Evolutionary conservation across 768 basidiomycete species (phyloP), one percentile per base, ranked within the genome.

Genomic region (Leccinum rimulosum): DNA sequence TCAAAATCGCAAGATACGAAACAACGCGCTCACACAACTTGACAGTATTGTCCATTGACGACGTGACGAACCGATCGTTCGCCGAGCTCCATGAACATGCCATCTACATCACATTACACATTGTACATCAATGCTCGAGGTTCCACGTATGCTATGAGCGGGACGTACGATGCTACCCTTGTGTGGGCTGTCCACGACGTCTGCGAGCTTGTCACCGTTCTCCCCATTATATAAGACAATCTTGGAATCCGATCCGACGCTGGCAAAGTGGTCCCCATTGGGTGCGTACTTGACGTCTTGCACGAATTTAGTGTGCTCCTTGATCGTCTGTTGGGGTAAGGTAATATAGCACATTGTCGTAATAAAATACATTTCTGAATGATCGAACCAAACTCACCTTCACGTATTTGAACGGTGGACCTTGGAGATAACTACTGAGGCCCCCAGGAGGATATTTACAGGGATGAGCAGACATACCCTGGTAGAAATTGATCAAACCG

Each of bases 151-250:
- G 31, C 19, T 15, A 55, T 6, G 14, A 56, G 10, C 14, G 27
- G 54, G 15, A 80, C 89, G 65, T 71, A 92, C 91, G 57, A 91
- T 84, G 64, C 81, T 86, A 49, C 91, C 91, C 67, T 82, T 85
- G 71, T 94, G 91, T 4, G 84, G 81, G 61, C 70, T 81, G 56
- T 88, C 86, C 12, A 81, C 80, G 53, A 95, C 68, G 64, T 93
- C 91, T 17, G 78, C 80, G 22, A 88, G 62, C 4, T 85, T 86
- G 28, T 96, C 91, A 1, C 95, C 95, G 2, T 84, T 87, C 72
- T 90, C 89, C 28, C 96, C 96, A 57, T 95, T 92, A 70, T 95
- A 96, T 12, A 98, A 66, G 77, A 97, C 91, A 22, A 91, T 75
- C 76, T 89, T 96, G 31, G 80, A 82, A 71, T 98, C 96, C 6